Evolutionary conservation across 352 stramenopile genomes (phyloP), one percentile per base, ranked within the genome.

Genomic region (Pythium grandisporangium): DNA sequence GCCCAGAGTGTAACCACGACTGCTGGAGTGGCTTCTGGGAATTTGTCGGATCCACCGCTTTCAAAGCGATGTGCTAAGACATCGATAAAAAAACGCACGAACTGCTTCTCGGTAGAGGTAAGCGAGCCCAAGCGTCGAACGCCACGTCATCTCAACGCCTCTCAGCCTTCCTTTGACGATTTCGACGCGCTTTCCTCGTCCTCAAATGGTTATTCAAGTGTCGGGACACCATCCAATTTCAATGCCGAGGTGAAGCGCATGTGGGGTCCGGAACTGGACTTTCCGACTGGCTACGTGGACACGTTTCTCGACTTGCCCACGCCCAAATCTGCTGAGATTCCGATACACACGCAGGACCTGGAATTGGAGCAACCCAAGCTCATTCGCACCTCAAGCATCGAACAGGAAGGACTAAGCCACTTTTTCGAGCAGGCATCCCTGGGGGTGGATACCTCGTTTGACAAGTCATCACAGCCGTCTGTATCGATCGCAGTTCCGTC

Each of bases 271-370:
- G 77, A 85, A 21, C 41, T 87, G 8, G 71, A 86, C 29, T 74
- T 90, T 23, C 39, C 34, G 5, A 55, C 39, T n/a, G 63, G 37
- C 26, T 72, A 80, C 41, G 70, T 71, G 16, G 67, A 87, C 37
- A 87, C 73, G 6, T 90, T 90, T 36, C 45, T 90, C 7, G 77
- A 90, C 49, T 45, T 87, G 3, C 71, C 71, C 7, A 87, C 71
- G 2, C 73, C 77, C n/a, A 79, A 81, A 22, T 63, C 56, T 1
- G 51, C 65, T 8, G 67, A 69, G 14, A 75, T 83, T 43, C 55
- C 61, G 0, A 52, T 49, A 2, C 16, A 47, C n/a, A 27, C 37
- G 4, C 5, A 12, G 11, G 29, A 35, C 20, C 41, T n/a, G 17
- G 42, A 66, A n/a, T 45, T 84, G 0, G 55, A 70, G 6, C 65